Percentiles rank a stretch among this genome's conserved stretches.
Conservation (phyloP, 2,329 filamentous ascomycete species). For the Fusarium praegraminearum region DNA sequence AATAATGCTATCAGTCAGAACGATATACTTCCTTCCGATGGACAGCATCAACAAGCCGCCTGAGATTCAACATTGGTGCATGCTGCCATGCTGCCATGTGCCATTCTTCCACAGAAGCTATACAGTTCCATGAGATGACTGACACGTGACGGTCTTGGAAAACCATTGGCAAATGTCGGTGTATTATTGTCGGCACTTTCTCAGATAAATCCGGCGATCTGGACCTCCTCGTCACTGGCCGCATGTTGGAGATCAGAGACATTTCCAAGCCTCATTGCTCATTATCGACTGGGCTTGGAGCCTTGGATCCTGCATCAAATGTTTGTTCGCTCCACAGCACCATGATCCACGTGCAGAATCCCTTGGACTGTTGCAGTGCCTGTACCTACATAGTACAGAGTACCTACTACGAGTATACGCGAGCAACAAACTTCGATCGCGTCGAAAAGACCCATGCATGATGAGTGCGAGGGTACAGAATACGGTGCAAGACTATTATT, state of each 20-base stretch:
- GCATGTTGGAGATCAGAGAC: constrained; percentile 23
- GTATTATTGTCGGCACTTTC: constrained; percentile 36
- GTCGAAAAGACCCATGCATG: constrained; percentile 1
- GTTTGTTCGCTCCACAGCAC: constrained; percentile 17
- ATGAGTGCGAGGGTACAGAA: background rate
- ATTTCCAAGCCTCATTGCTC: constrained; percentile 38
- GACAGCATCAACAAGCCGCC: constrained; percentile 13
- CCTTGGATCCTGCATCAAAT: constrained; percentile 1
- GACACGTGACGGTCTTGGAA: constrained; percentile 38
- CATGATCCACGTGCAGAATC: constrained; percentile 29
- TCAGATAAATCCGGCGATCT: constrained; percentile 32
- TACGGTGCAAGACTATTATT: background rate
- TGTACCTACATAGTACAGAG: background rate
- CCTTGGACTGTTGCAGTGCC: constrained; percentile 22
- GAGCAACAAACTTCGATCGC: constrained; percentile 10
- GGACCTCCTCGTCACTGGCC: constrained; percentile 30
- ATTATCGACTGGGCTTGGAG: constrained; percentile 11
- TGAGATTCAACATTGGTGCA: background rate
- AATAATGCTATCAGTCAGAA: constrained; percentile 16
- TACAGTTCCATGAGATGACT: background rate
- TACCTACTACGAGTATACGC: background rate
- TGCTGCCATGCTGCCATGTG: background rate
- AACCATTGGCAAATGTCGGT: constrained; percentile 46
- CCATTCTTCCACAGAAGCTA: background rate
- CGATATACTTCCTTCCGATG: background rate